These are phyloP conservation scores for Hanseniaspora meyeri DNA, from an alignment of 805 yeast genomes.

Conservation along the genomic window DNA sequence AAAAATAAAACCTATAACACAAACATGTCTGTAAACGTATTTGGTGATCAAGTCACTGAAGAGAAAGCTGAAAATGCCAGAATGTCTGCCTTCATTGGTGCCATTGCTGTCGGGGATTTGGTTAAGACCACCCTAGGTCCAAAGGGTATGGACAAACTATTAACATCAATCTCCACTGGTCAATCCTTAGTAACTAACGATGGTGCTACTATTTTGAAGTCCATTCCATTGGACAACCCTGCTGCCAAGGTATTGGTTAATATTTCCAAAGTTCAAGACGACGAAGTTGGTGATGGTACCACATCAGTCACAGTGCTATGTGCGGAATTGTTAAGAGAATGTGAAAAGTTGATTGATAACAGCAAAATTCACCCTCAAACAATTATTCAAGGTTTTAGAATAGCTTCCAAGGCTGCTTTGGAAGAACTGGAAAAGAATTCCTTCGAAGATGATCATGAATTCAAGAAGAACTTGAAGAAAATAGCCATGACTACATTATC, in stretches of 20 bases:
- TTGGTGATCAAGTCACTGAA: slow-evolving; percentile 94
- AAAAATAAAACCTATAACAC: not conserved
- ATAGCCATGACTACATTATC: slow-evolving; percentile 91
- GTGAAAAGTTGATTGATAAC: slow-evolving; percentile 80
- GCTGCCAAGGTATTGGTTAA: slow-evolving; percentile 94
- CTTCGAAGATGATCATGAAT: slow-evolving; percentile 40
- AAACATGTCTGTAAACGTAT: slow-evolving; percentile 57
- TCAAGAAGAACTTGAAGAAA: slow-evolving; percentile 64
- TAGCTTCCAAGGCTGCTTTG: slow-evolving; percentile 77
- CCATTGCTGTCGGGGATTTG: slow-evolving; percentile 96
- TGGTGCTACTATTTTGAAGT: slow-evolving; percentile 91
- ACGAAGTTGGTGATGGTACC: slow-evolving; percentile 97
- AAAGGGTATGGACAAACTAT: slow-evolving; percentile 94
- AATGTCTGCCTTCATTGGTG: slow-evolving; percentile 93
- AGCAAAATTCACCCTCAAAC: slow-evolving; percentile 91
- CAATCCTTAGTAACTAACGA: slow-evolving; percentile 81
- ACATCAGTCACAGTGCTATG: slow-evolving; percentile 87
- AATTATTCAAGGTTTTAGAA: slow-evolving; percentile 87
- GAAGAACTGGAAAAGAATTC: slow-evolving; percentile 66
- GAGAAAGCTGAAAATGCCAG: slow-evolving; percentile 98
- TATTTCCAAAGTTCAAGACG: slow-evolving; percentile 91
- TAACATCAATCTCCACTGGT: slow-evolving; percentile 76
- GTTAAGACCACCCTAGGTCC: slow-evolving; percentile 94
- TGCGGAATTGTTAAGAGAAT: slow-evolving; percentile 86
- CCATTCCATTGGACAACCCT: slow-evolving; percentile 92